These are phyloP conservation scores for Candida xiaguanensis DNA, from an alignment of 805 yeast genomes.

Conservation along the genomic window DNA sequence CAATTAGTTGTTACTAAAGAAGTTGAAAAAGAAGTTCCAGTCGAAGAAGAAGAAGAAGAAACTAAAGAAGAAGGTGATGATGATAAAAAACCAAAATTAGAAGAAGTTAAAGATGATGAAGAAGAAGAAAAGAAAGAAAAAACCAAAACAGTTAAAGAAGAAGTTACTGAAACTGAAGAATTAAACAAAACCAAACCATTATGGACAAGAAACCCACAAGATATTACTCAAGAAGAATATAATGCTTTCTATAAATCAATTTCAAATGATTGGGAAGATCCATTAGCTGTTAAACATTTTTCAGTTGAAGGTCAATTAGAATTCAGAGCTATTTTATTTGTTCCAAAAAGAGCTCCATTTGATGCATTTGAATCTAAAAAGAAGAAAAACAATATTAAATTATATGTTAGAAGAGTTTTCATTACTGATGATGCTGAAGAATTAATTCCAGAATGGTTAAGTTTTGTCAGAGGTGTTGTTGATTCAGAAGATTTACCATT, in stretches of 20 bases:
- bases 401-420: conserved; percentile 98
- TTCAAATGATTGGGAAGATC: conserved; percentile 99
- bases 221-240: conserved; percentile 96
- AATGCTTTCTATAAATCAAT: conserved; percentile 99
- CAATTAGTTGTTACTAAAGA: conserved; percentile 98
- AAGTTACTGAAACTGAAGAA: conserved; percentile 94
- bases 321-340: conserved; percentile 94
- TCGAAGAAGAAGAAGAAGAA: conserved; percentile 69
- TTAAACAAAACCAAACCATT: conserved; percentile 98
- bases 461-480: conserved; percentile 97
- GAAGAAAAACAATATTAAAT: conserved; percentile 98
- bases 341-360: conserved; percentile 99
- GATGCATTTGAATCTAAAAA: conserved; percentile 97
- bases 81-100: conserved; percentile 69
- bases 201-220: conserved; percentile 99
- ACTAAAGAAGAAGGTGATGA: conserved; percentile 29
- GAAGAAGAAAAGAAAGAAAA: conserved; percentile 69
- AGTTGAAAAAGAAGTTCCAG: conserved; percentile 96
- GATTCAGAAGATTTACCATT: conserved; percentile 99
- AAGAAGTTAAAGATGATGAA: conserved; percentile 75
- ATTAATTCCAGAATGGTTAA: conserved; percentile 97
- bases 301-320: conserved; percentile 99
- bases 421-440: conserved; percentile 99
- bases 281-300: conserved; percentile 98
- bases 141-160: conserved; percentile 87